Base-by-base conservation (phyloP, 2,329 filamentous ascomycete genomes). In the Verticillium nonalfalfae region DNA sequence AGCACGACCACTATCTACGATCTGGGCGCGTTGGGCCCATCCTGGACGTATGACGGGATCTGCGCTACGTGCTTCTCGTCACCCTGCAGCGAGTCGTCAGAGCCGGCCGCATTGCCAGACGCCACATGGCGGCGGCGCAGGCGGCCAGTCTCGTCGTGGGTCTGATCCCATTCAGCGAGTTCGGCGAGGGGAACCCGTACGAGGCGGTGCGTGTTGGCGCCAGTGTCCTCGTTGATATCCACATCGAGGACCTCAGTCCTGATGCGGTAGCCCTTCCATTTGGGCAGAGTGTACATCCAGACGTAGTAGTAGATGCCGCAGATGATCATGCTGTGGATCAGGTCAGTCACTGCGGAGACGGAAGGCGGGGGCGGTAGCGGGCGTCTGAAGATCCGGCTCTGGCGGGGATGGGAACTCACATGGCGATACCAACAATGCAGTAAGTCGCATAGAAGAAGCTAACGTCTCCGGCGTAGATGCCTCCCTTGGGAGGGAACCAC, bases 361-460 rank as follows among this genome's bases (percentile, higher is more conserved):
- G 45, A 56, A 14, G 7, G 34, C 7, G 3, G 18, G 6, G 3
- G 0, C 26, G 26, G 26, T 3, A 1, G 26, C 26, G 26, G 26
- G 26, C 26, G 26, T 26, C 26, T 26, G 26, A 26, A 4, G 26
- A 26, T 2, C 0, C 11, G 2, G 38, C 1, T 38, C 9, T 26
- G 3, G 14, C 9, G 5, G 18, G 7, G 33, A 14, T 82, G 84
- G 78, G 76, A 87, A 83, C 90, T 81, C 84, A 87, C 83, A 90
- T 81, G 36, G 71, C 86, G 61, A 91, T 79, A 0, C 88, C 87
- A 0, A 85, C 81, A 0, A 86, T 82, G 31, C 83, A 81, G 66
- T 91, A 90, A 0, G 87, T 90, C 1, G 80, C 88, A 65, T 91
- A 92, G 84, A 85, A 91, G 72, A 92, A 91, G 59, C 83, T 87